Conservation (phyloP, 148 eudicot species). For the Dysphania ambrosioides region DNA sequence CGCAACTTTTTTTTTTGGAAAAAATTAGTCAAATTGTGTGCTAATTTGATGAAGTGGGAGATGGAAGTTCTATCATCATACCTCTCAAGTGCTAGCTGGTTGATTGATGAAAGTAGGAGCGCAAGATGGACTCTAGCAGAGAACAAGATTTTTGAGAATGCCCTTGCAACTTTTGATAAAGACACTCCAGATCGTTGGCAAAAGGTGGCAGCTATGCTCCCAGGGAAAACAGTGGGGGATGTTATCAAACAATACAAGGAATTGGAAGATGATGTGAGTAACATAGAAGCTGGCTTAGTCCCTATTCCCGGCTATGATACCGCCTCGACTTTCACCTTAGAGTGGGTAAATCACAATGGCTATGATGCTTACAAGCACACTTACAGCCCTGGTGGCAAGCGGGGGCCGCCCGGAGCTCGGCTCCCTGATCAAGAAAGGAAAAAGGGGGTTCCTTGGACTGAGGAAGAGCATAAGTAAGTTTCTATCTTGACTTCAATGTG, state of each 20-base stretch:
- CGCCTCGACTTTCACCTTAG: constrained; percentile 57
- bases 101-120: constrained; percentile 54
- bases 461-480: constrained; percentile 93
- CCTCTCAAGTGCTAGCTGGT: constrained; percentile 59
- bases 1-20: too few species aligned
- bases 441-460: constrained; percentile 99
- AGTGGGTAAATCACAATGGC: constrained; percentile 63
- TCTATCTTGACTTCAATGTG: constrained; percentile 16
- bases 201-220: constrained; percentile 76
- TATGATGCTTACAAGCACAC: constrained; percentile 52
- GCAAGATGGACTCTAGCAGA: constrained; percentile 75
- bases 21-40: not conserved
- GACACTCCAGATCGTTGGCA: constrained; percentile 92
- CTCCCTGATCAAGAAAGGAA: constrained; percentile 85
- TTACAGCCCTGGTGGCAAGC: constrained; percentile 44
- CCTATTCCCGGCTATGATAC: constrained; percentile 60
- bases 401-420: constrained; percentile 41
- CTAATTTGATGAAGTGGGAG: constrained; percentile 43
- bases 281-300: constrained; percentile 77
- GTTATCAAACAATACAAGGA: constrained; percentile 78
- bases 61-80: constrained; percentile 72
- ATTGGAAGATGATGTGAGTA: constrained; percentile 76
- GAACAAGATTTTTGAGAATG: constrained; percentile 88
- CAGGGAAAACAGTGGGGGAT: constrained; percentile 78
- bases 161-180: constrained; percentile 66